Evolutionary conservation across 345 rosid species (phyloP).

Genomic region (Clarkia xantiana): DNA sequence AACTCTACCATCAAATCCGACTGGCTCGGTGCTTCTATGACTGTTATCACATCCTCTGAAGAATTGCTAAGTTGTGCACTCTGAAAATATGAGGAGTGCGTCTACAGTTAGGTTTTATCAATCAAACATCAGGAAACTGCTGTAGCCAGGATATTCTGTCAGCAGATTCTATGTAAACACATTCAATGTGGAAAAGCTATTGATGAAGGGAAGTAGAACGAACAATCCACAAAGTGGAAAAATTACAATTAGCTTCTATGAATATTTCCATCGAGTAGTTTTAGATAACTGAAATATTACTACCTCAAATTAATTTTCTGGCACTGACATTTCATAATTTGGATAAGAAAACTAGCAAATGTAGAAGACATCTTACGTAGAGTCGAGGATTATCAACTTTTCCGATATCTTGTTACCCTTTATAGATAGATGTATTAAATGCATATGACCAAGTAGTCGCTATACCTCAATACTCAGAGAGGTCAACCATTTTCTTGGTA

Average conservation of each 20-base stretch:
- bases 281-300: no score
- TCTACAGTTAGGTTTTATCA: background rate
- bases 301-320: no score
- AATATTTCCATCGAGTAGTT: no score
- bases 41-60: constrained; percentile 46
- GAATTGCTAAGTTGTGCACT: constrained; percentile 16
- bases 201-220: background rate
- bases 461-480: constrained; percentile 69
- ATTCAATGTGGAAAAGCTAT: background rate
- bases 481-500: constrained; percentile 79
- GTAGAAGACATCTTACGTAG: no score
- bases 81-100: constrained; percentile 15
- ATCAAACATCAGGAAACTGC: background rate
- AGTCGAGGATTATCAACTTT: no score
- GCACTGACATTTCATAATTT: no score
- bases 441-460: background rate
- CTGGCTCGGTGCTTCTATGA: constrained; percentile 83
- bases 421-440: background rate
- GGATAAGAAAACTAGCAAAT: no score
- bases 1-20: constrained; percentile 83
- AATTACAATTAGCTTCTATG: background rate
- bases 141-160: background rate
- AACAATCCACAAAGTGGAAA: background rate
- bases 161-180: background rate
- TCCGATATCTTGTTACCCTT: no score